These are phyloP conservation scores for Dothistroma septosporum DNA, from an alignment of 2,329 filamentous ascomycete genomes.

Conservation along the genomic window DNA sequence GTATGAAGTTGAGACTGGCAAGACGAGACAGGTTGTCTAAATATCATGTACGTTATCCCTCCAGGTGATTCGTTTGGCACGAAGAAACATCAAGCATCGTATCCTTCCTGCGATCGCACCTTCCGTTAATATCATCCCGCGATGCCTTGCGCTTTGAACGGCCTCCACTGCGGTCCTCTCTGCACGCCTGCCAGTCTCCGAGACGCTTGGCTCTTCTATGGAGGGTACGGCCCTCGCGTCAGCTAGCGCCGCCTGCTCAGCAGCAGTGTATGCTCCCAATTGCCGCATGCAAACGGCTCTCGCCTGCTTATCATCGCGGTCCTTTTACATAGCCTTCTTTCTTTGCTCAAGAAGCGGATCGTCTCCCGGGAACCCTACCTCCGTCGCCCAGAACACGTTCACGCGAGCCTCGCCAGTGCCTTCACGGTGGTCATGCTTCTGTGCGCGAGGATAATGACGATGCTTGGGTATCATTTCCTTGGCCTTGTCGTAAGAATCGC, in stretches of 20 bases:
- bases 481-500: not conserved
- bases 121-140: not conserved
- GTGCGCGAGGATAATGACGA: not conserved
- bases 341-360: not conserved
- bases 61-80: not conserved
- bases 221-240: not conserved
- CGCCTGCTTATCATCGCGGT: not conserved
- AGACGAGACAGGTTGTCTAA: conserved; percentile 49
- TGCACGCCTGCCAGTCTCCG: not conserved
- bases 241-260: not conserved
- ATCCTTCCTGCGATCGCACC: not conserved
- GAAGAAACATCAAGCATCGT: not conserved
- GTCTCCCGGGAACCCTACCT: not conserved
- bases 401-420: not conserved
- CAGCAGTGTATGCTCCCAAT: not conserved
- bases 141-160: not conserved
- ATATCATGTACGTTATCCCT: not conserved
- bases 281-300: not conserved
- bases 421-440: not conserved
- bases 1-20: conserved; percentile 73
- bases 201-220: not conserved
- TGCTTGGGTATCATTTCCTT: not conserved
- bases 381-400: not conserved
- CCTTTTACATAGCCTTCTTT: not conserved
- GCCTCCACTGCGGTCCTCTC: not conserved